Percentiles rank a stretch among this genome's conserved stretches.
phyloP scores from a whole-genome alignment of 139 green algal genomes.

The Tetradesmus obliquus region DNA sequence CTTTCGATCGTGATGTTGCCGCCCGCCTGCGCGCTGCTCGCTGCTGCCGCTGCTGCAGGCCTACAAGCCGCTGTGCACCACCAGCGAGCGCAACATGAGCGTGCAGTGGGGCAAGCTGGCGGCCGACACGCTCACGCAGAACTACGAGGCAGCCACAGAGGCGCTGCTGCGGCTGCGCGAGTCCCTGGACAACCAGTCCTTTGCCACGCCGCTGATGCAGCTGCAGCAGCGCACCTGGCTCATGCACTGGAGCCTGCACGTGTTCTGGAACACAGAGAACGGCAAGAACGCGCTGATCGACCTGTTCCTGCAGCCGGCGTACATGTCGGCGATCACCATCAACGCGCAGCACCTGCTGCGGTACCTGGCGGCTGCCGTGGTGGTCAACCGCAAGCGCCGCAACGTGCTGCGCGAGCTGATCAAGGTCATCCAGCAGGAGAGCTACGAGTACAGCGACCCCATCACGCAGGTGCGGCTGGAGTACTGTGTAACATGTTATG shows the following conservation, averaged over 20 bases:
- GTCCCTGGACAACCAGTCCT: constrained; percentile 92
- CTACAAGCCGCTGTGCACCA: constrained; percentile 92
- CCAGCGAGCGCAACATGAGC: constrained; percentile 82
- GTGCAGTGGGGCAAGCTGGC: constrained; percentile 98
- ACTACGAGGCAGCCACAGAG: constrained; percentile 81
- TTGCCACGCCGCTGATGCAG: constrained; percentile 85
- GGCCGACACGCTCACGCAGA: constrained; percentile 93
- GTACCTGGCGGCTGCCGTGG: constrained; percentile 93
- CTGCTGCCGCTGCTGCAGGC: constrained; percentile 71
- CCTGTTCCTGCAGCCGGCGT: constrained; percentile 94
- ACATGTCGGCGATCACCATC: constrained; percentile 78
- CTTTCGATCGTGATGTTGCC: too few relatives aligned
- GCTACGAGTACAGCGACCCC: constrained; percentile 70
- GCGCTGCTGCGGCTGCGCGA: constrained; percentile 95
- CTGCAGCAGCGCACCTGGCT: constrained; percentile 99
- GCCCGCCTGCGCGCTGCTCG: too few relatives aligned
- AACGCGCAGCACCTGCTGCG: constrained; percentile 94
- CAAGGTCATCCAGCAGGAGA: constrained; percentile 66
- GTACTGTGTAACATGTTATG: not conserved
- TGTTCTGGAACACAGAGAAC: constrained; percentile 99
- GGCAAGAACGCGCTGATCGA: constrained; percentile 96
- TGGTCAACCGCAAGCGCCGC: constrained; percentile 91
- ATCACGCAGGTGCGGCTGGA: constrained; percentile 49
- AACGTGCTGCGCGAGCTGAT: constrained; percentile 95
- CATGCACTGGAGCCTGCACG: constrained; percentile 98